A percentile compares a stretch with the other conserved stretches of the same genome.
These are phyloP conservation scores for Cutaneotrichosporon arboriforme DNA, from an alignment of 1,284 basidiomycete genomes.

Conservation along the genomic window DNA sequence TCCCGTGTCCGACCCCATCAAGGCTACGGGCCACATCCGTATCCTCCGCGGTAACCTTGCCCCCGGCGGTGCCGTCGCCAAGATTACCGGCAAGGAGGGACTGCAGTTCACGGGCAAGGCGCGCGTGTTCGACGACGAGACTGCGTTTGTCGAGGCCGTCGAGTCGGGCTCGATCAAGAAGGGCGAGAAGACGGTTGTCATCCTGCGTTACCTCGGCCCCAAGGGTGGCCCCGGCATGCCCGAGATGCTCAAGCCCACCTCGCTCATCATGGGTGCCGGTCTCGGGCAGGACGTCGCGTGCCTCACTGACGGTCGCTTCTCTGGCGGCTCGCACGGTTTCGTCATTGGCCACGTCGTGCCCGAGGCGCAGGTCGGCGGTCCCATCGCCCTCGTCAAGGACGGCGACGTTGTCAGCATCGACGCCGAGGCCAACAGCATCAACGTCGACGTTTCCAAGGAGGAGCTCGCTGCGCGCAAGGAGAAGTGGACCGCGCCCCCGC, in stretches of 20 bases:
- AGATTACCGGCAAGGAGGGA: slow-evolving; percentile 95
- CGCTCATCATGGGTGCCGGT: slow-evolving; percentile 86
- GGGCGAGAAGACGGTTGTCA: slow-evolving; percentile 69
- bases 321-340: slow-evolving; percentile 62
- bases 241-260: slow-evolving; percentile 75
- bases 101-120: slow-evolving; percentile 59
- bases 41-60: slow-evolving; percentile 87
- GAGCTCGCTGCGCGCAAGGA: slow-evolving; percentile 66
- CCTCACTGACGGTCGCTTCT: slow-evolving; percentile 95
- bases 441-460: slow-evolving; percentile 73
- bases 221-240: slow-evolving; percentile 93
- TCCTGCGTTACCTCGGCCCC: slow-evolving; percentile 92
- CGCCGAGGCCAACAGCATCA: slow-evolving; percentile 68
- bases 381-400: slow-evolving; percentile 88
- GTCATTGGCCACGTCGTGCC: slow-evolving; percentile 56
- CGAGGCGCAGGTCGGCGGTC: slow-evolving; percentile 85
- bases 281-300: slow-evolving; percentile 83
- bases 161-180: slow-evolving; percentile 75
- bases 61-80: slow-evolving; percentile 86
- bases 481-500: slow-evolving; percentile 74
- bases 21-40: slow-evolving; percentile 79
- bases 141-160: slow-evolving; percentile 76
- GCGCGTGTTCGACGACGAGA: slow-evolving; percentile 59
- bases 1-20: slow-evolving; percentile 77
- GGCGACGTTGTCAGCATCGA: slow-evolving; percentile 83